Base-by-base conservation (phyloP, 805 yeast genomes). In the Maudiozyma bulderi region DNA sequence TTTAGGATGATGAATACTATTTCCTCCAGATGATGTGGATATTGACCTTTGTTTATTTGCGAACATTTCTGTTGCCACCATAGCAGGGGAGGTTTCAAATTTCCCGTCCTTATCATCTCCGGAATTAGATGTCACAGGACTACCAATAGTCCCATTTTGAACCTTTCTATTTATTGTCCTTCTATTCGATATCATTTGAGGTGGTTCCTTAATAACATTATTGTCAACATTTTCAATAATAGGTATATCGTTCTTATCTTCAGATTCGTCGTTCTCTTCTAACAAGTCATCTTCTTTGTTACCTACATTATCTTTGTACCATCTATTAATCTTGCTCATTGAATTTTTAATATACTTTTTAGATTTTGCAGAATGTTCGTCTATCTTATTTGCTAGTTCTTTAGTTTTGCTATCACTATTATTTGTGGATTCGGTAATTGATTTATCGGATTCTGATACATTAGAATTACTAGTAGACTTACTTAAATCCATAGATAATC, bases 291-390 rank as follows among this genome's bases (percentile, higher is more conserved):
- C 34, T 32, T 40, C 46, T 32, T 31, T 48, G 14, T 8, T 31
- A 5, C 13, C 30, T 2, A 61, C 60, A 20, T 52, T 52, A 14
- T 62, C 65, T 47, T 73, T 73, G 55, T 84, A 84, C 87, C 91
- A 82, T 52, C 76, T 81, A 1, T 85, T 86, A 7, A 85, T 62
- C 56, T 79, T 84, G 50, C 73, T 75, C 44, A 82, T 65, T 0
- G 86, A 74, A 42, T 64, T 67, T 5, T 75, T 59, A 13, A 76
- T 60, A 3, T 70, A 68, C 45, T 68, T 71, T 48, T 67, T 69
- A 2, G 72, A 59, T 9, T 61, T 60, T 1, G 56, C 63, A 15
- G 66, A 31, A 13, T 40, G 46, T 26, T 52, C 55, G 15, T 46
- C 41, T 51, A 40, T 57, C 15, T 39, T 47, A 5, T 26, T 32